Conservation (phyloP, 1,284 basidiomycete genomes). For the Schizophyllum amplum region DNA sequence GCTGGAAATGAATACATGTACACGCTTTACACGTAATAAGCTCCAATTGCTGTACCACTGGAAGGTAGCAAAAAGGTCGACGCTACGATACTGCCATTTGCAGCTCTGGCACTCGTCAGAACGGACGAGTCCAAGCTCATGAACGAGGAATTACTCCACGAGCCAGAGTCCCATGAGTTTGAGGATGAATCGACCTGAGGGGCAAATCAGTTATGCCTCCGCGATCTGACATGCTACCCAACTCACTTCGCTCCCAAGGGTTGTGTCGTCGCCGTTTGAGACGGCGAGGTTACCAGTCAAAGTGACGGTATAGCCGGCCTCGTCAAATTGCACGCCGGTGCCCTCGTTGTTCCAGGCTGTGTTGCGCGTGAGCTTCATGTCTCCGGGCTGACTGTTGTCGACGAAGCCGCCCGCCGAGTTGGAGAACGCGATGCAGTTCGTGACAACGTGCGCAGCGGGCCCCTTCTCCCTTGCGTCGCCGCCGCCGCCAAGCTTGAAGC, state of each 20-base stretch:
- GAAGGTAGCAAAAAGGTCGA: conserved; percentile 3
- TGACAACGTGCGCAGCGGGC: conserved; percentile 7
- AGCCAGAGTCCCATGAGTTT: conserved; percentile 5
- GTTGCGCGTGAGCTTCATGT: conserved; percentile 6
- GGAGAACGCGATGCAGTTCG: conserved; percentile 6
- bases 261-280: not conserved
- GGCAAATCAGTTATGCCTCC: not conserved
- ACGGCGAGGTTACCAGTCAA: not conserved
- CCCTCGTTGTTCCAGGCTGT: conserved; percentile 8
- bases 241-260: not conserved
- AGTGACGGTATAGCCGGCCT: not conserved
- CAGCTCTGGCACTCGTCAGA: conserved; percentile 1
- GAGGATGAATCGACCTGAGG: not conserved
- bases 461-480: not conserved
- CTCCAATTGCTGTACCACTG: not conserved
- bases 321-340: not conserved
- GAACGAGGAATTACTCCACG: conserved; percentile 2
- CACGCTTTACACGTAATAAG: not conserved
- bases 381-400: conserved; percentile 7
- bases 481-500: conserved; percentile 10
- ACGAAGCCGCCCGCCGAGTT: conserved; percentile 6
- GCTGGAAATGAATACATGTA: not conserved
- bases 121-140: conserved; percentile 2
- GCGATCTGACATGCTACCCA: not conserved
- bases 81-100: conserved; percentile 3